Evolutionary conservation across 768 basidiomycete species (phyloP).

Genomic region (Postia placenta): DNA sequence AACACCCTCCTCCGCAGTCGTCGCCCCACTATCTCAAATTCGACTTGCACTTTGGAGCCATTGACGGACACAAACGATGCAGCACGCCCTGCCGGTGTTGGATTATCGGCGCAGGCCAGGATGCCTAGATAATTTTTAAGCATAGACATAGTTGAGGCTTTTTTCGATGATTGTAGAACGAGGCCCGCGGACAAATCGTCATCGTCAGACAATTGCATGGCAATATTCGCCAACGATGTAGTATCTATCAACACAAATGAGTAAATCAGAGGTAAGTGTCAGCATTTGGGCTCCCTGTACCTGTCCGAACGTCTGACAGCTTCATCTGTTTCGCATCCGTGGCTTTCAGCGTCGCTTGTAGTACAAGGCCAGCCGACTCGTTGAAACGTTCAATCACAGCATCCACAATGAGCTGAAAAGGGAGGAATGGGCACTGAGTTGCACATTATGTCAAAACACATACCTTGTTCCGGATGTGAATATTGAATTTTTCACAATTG

Average conservation of each 20-base stretch:
- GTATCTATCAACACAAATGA: constrained; percentile 44
- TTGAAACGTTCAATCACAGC: constrained; percentile 82
- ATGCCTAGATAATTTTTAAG: constrained; percentile 81
- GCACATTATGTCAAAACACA: constrained; percentile 13
- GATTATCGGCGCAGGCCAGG: constrained; percentile 78
- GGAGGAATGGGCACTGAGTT: neutral
- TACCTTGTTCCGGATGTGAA: constrained; percentile 84
- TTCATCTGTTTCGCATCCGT: constrained; percentile 60
- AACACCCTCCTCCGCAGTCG: constrained; percentile 65
- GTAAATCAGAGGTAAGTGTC: neutral
- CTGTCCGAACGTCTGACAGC: constrained; percentile 58
- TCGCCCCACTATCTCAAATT: constrained; percentile 67
- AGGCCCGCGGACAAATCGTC: constrained; percentile 60
- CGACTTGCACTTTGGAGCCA: constrained; percentile 70
- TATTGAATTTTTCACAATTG: constrained; percentile 84
- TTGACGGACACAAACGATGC: constrained; percentile 66
- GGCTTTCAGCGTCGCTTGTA: constrained; percentile 65
- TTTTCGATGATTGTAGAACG: constrained; percentile 46
- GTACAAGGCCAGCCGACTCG: constrained; percentile 59
- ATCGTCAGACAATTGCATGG: constrained; percentile 57
- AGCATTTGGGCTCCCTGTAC: constrained; percentile 28
- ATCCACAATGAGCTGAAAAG: constrained; percentile 62
- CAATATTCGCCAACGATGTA: constrained; percentile 58
- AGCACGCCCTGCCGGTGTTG: constrained; percentile 62
- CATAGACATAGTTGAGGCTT: constrained; percentile 46